phyloP scores from a whole-genome alignment of 192 early-diverging fungal genomes.

The Coemansia pectinata region DNA sequence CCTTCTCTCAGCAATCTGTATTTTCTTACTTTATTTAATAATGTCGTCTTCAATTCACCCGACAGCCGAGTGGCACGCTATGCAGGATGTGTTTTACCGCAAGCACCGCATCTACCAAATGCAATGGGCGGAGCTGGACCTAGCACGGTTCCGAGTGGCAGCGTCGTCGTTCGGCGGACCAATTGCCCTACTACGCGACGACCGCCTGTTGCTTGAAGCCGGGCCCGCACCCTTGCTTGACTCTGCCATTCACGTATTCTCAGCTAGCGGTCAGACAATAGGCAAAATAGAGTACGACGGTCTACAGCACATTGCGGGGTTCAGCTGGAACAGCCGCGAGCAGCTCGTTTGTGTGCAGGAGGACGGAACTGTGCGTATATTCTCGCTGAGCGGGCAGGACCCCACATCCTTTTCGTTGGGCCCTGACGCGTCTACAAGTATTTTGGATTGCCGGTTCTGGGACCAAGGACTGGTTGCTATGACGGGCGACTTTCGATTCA shows the following conservation, averaged over 20 bases:
- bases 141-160: conserved; percentile 80
- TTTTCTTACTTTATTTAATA: neutral
- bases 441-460: conserved; percentile 88
- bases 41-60: conserved; percentile 16
- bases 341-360: conserved; percentile 86
- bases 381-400: conserved; percentile 79
- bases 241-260: conserved; percentile 82
- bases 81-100: conserved; percentile 56
- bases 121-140: conserved; percentile 86
- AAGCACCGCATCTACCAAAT: conserved; percentile 83
- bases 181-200: conserved; percentile 91
- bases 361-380: conserved; percentile 79
- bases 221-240: conserved; percentile 72
- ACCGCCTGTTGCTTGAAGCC: conserved; percentile 76
- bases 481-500: conserved; percentile 76
- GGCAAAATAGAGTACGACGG: conserved; percentile 92
- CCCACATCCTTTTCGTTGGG: conserved; percentile 47
- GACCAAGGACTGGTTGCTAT: conserved; percentile 89
- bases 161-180: conserved; percentile 92
- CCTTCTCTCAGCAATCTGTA: neutral
- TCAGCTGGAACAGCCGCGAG: conserved; percentile 91
- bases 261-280: conserved; percentile 81
- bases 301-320: conserved; percentile 74
- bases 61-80: conserved; percentile 43
- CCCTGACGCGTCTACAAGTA: conserved; percentile 71